Evolutionary conservation across 148 eudicot species (phyloP).

Genomic region (Spergularia bocconei): DNA sequence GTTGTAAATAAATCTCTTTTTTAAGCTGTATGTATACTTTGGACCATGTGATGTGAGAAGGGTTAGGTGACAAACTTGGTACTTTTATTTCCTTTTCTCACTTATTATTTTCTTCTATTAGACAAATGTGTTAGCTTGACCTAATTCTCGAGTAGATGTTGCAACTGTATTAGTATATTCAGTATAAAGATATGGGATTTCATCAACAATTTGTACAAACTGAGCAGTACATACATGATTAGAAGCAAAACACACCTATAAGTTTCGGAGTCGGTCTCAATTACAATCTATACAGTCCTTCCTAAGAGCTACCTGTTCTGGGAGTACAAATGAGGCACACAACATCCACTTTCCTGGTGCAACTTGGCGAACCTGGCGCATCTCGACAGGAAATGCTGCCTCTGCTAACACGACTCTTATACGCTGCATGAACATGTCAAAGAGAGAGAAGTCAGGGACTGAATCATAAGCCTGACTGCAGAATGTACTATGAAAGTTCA

Average conservation of each 20-base stretch:
- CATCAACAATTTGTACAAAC: too few relatives aligned
- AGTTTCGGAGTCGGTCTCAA: neutral
- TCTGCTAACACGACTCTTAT: conserved; percentile 66
- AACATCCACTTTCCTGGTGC: conserved; percentile 98
- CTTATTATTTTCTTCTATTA: too few relatives aligned
- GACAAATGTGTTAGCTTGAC: too few relatives aligned
- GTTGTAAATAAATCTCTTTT: conserved; percentile 4
- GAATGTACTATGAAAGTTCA: neutral
- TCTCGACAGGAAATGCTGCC: conserved; percentile 65
- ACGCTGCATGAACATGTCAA: conserved; percentile 44
- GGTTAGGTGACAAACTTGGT: conserved; percentile 14
- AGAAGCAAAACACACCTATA: too few relatives aligned
- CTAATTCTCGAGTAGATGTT: too few relatives aligned
- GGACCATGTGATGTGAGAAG: conserved; percentile 4
- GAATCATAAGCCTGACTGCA: neutral
- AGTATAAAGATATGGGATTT: too few relatives aligned
- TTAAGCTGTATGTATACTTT: neutral
- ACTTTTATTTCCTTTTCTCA: neutral
- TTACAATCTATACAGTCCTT: conserved; percentile 21
- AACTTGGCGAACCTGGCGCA: conserved; percentile 79
- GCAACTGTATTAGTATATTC: too few relatives aligned
- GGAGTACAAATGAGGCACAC: conserved; percentile 85
- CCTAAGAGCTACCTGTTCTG: conserved; percentile 58
- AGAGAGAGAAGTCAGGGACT: neutral
- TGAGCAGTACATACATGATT: too few relatives aligned